Evolutionary conservation across 2,329 filamentous ascomycete genomes (phyloP), one percentile per base, ranked within the genome.

Genomic region (Fusarium foetens): DNA sequence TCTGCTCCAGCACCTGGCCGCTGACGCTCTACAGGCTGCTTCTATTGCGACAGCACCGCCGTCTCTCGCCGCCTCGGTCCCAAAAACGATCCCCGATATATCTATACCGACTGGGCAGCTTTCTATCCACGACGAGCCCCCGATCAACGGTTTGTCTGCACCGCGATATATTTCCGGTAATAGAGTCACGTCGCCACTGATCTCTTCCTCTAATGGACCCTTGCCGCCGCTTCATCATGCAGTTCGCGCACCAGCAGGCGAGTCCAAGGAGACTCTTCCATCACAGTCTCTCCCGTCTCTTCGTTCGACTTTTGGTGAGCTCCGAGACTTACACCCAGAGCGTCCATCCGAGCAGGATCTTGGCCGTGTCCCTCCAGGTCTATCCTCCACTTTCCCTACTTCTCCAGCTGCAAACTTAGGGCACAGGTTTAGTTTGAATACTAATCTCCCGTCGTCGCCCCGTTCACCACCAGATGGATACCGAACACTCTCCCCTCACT

Each of bases 401-500:
- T 81, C 84, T 19, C 79, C 83, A 13, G 71, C 66, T 51, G 72
- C 74, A 58, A 78, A 77, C 41, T 77, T 68, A 29, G 66, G 66
- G 23, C 63, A 72, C 55, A 80, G 74, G 66, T 80, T 79, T 68
- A 77, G 78, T 17, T 76, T 83, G 45, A 54, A 79, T 13, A 70
- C 71, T 16, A 73, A 71, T 36, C 78, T 79, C 63, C 68, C 75
- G 25, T 82, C 86, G 25, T 85, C 87, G 16, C 86, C 87, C 4
- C 81, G 85, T 19, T 89, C 87, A 7, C 85, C 86, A 21, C 83
- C 84, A 57, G 85, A 88, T 23, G 78, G 76, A 23, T 86, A 83
- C 65, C 80, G 81, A 65, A 83, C 83, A 41, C 80, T 87, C 19
- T 89, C 87, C 13, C 86, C 87, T 6, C 82, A 82, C 48, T 82